These are phyloP conservation scores for Puccinia horiana DNA, from an alignment of 1,284 basidiomycete genomes.

Conservation along the genomic window DNA sequence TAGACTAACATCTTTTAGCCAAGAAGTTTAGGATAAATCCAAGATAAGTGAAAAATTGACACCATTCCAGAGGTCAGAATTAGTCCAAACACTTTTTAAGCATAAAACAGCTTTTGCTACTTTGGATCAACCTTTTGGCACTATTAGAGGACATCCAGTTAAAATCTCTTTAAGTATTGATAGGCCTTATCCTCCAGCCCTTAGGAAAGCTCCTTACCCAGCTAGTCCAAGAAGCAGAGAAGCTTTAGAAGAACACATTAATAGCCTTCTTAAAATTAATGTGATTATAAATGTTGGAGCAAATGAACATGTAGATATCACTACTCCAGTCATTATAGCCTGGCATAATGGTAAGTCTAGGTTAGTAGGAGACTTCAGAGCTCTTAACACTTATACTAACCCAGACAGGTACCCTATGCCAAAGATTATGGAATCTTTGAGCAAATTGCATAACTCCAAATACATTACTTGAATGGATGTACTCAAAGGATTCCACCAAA, in stretches of 20 bases:
- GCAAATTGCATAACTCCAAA: no score
- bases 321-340: slow-evolving; percentile 27
- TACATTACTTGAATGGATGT: no score
- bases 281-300: slow-evolving; percentile 5
- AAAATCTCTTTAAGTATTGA: slow-evolving; percentile 8
- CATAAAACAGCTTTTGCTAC: background rate
- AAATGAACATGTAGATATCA: slow-evolving; percentile 28
- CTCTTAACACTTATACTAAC: slow-evolving; percentile 10
- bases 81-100: background rate
- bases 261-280: background rate
- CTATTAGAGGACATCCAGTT: slow-evolving; percentile 9
- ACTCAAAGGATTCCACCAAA: slow-evolving; percentile 36
- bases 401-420: slow-evolving; percentile 13
- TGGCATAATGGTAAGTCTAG: slow-evolving; percentile 22
- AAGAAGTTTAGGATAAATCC: background rate
- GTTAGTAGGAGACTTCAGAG: slow-evolving; percentile 8
- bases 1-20: background rate
- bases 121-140: slow-evolving; percentile 16
- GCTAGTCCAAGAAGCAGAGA: slow-evolving; percentile 20
- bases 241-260: no score
- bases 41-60: background rate
- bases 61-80: background rate
- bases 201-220: slow-evolving; percentile 25
- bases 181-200: slow-evolving; percentile 16
- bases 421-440: no score